phyloP scores from a whole-genome alignment of 2,329 filamentous ascomycete genomes.

The Curvularia hawaiiensis region DNA sequence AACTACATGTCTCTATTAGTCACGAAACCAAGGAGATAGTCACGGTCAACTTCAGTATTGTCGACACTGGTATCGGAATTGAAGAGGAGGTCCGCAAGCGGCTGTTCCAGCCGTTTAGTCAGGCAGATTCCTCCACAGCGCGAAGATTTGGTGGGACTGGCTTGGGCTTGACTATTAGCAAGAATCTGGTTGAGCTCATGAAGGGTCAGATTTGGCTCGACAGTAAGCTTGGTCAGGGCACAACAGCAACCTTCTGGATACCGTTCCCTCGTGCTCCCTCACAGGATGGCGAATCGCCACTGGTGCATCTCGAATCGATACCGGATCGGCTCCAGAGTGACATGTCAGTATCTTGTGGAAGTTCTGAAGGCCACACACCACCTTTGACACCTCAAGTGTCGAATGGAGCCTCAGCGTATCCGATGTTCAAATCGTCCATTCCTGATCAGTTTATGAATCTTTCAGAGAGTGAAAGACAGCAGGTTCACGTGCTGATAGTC shows the following conservation, averaged over 20 bases:
- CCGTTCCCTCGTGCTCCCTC: constrained; percentile 74
- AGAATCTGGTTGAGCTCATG: constrained; percentile 79
- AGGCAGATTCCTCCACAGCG: constrained; percentile 80
- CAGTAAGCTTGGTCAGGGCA: constrained; percentile 70
- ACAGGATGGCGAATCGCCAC: constrained; percentile 53
- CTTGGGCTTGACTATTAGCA: constrained; percentile 78
- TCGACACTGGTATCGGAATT: constrained; percentile 82
- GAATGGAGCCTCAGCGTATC: constrained; percentile 32
- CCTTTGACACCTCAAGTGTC: constrained; percentile 39
- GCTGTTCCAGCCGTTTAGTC: constrained; percentile 80
- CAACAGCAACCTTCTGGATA: constrained; percentile 76
- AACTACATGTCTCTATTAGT: constrained; percentile 67
- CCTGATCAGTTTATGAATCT: constrained; percentile 53
- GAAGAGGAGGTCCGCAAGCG: constrained; percentile 75
- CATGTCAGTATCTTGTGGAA: constrained; percentile 66
- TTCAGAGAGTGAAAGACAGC: constrained; percentile 62
- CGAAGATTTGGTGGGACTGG: constrained; percentile 80
- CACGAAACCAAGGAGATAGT: constrained; percentile 68
- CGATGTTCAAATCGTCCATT: constrained; percentile 33
- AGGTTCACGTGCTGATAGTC: constrained; percentile 74
- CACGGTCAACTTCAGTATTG: constrained; percentile 72
- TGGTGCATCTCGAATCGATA: constrained; percentile 67
- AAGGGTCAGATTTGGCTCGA: constrained; percentile 73
- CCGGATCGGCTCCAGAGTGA: constrained; percentile 68
- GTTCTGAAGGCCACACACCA: constrained; percentile 64